These are phyloP conservation scores for Exophiala sp. DNA, from an alignment of 2,329 filamentous ascomycete genomes.

Conservation along the genomic window DNA sequence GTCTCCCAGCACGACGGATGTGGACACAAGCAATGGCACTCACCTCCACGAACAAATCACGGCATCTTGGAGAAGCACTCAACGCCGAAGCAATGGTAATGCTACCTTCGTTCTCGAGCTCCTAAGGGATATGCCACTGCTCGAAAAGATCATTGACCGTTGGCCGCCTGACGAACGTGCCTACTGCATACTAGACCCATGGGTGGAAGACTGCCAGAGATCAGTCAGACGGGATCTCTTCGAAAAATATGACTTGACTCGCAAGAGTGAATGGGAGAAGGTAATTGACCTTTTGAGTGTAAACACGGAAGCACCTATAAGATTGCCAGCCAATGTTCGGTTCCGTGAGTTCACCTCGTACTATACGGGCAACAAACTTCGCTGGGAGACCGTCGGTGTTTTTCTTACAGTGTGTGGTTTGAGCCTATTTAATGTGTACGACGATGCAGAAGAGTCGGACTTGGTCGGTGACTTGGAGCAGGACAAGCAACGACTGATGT, in stretches of 20 bases:
- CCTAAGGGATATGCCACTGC: neutral
- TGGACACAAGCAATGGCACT: too few relatives aligned
- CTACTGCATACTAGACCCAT: neutral
- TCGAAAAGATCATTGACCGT: neutral
- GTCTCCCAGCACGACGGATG: neutral
- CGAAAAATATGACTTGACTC: neutral
- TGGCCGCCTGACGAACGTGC: neutral
- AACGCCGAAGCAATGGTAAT: neutral
- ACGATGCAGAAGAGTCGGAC: constrained; percentile 28
- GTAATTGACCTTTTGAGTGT: neutral
- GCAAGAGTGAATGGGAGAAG: too few relatives aligned
- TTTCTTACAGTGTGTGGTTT: constrained; percentile 38
- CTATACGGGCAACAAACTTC: constrained; percentile 27
- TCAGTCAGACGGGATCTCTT: neutral
- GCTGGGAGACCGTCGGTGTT: constrained; percentile 42
- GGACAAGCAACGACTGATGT: constrained; percentile 32
- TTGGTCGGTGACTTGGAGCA: constrained; percentile 29
- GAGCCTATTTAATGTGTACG: constrained; percentile 34
- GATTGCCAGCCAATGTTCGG: neutral
- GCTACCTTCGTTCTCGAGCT: neutral
- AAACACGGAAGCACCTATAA: neutral
- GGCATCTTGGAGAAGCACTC: neutral
- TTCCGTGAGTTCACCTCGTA: constrained; percentile 11
- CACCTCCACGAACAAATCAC: neutral
- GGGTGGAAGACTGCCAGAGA: neutral